phyloP scores from a whole-genome alignment of 805 yeast genomes.

The Nakazawaea holstii region DNA sequence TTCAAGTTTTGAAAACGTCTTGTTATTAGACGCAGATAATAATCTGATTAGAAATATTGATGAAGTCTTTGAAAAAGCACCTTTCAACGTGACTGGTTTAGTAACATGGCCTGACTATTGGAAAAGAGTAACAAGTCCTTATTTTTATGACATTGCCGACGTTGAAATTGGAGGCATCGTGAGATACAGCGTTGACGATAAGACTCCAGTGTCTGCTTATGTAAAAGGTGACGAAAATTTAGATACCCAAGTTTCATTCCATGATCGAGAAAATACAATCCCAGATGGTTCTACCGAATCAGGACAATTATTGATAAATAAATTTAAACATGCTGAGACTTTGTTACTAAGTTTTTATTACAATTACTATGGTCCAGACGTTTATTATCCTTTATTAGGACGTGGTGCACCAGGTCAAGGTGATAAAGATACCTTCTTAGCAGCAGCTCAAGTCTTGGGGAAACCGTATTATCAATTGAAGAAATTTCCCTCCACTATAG shows the following conservation, averaged over 20 bases:
- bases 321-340: slow-evolving; percentile 40
- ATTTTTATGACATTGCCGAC: slow-evolving; percentile 40
- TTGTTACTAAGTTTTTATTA: slow-evolving; percentile 45
- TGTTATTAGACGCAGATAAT: slow-evolving; percentile 49
- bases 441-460: slow-evolving; percentile 40
- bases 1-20: slow-evolving; percentile 47
- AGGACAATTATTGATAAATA: slow-evolving; percentile 48
- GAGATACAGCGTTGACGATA: slow-evolving; percentile 23
- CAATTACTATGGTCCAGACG: slow-evolving; percentile 46
- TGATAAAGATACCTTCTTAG: slow-evolving; percentile 54
- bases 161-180: slow-evolving; percentile 14
- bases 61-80: slow-evolving; percentile 46
- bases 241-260: slow-evolving; percentile 30
- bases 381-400: slow-evolving; percentile 40
- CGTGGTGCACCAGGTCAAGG: slow-evolving; percentile 51
- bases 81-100: slow-evolving; percentile 46
- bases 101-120: slow-evolving; percentile 59
- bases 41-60: slow-evolving; percentile 44
- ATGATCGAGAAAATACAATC: slow-evolving; percentile 46
- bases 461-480: slow-evolving; percentile 45
- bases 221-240: neutral
- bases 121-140: slow-evolving; percentile 51
- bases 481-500: slow-evolving; percentile 42
- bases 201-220: slow-evolving; percentile 15
- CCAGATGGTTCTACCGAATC: slow-evolving; percentile 54